A percentile compares a stretch with the other conserved stretches of the same genome.
Conservation (phyloP, 371 early-diverging fungal species). For the Batrachochytrium dendrobatidis region DNA sequence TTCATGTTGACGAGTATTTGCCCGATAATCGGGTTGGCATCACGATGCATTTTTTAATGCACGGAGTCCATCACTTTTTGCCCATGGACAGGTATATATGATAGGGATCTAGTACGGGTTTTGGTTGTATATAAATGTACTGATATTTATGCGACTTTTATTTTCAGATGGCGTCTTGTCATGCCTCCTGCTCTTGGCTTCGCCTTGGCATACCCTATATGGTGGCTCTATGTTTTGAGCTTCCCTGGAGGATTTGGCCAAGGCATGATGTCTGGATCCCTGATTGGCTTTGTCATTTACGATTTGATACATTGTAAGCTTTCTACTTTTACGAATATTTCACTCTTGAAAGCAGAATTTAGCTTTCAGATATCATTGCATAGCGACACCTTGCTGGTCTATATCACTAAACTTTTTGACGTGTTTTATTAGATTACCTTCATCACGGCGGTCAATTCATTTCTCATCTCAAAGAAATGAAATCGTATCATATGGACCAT, state of each 20-base stretch:
- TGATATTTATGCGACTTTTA: background rate
- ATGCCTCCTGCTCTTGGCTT: slow-evolving; percentile 90
- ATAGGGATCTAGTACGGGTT: background rate
- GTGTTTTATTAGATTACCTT: slow-evolving; percentile 55
- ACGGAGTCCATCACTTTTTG: slow-evolving; percentile 92
- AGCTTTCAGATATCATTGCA: background rate
- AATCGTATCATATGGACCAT: slow-evolving; percentile 89
- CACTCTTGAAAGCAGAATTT: background rate
- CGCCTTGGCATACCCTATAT: slow-evolving; percentile 55
- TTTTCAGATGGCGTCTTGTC: slow-evolving; percentile 72
- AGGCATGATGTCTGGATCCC: slow-evolving; percentile 66
- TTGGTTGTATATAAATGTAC: slow-evolving; percentile 1
- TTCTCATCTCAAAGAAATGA: slow-evolving; percentile 72
- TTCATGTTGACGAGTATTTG: slow-evolving; percentile 80
- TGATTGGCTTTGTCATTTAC: slow-evolving; percentile 80
- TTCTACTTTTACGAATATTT: no score
- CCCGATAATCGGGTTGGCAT: slow-evolving; percentile 77
- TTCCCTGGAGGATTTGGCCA: slow-evolving; percentile 45
- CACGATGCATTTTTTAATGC: slow-evolving; percentile 73
- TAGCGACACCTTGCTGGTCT: no score
- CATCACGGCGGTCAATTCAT: slow-evolving; percentile 79
- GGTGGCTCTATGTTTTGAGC: slow-evolving; percentile 38
- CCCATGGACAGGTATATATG: slow-evolving; percentile 78
- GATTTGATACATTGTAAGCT: slow-evolving; percentile 75
- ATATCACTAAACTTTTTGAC: no score